Evolutionary conservation across 345 rosid genomes (phyloP).

Genomic region (Eucalyptus pauciflora): DNA sequence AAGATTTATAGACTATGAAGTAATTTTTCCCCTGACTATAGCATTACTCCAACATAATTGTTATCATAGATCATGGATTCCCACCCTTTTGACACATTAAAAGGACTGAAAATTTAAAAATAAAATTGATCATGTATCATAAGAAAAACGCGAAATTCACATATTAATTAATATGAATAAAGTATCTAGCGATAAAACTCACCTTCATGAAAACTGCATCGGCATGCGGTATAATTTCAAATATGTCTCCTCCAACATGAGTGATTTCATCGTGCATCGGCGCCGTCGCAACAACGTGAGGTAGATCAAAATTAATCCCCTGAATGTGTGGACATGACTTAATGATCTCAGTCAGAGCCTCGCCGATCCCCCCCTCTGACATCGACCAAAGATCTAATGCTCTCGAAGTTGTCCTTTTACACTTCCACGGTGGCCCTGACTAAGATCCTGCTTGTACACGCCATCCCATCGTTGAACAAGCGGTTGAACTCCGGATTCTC

Average conservation of each 20-base stretch:
- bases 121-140: not conserved
- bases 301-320: slow-evolving; percentile 9
- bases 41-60: not conserved
- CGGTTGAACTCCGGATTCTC: not conserved
- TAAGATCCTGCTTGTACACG: not conserved
- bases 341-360: too few species aligned
- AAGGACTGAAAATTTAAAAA: not conserved
- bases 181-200: not conserved
- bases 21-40: not conserved
- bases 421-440: not conserved
- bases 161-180: too few species aligned
- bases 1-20: not conserved
- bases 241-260: slow-evolving; percentile 9
- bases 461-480: not conserved
- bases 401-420: not conserved
- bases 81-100: not conserved
- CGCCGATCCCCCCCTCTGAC: too few species aligned
- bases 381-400: not conserved
- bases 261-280: not conserved
- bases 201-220: slow-evolving; percentile 4
- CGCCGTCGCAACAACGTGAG: not conserved
- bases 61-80: not conserved
- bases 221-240: slow-evolving; percentile 2
- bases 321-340: not conserved
- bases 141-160: not conserved